phyloP scores from a whole-genome alignment of 1,284 basidiomycete species.

The Phellinidium pouzarii region DNA sequence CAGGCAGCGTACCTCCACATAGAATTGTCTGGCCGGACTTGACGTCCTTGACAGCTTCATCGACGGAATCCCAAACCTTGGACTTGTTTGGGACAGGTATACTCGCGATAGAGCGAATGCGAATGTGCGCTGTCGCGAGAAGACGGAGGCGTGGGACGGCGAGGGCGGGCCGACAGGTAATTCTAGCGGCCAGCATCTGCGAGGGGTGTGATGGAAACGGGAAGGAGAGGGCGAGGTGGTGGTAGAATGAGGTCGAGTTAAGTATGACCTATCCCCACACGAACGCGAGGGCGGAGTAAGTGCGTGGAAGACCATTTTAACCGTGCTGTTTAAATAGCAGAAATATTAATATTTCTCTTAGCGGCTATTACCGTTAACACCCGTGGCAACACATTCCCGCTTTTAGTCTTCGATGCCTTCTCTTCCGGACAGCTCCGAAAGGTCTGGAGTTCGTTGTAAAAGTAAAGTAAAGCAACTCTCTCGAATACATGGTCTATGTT shows the following conservation, averaged over 20 bases:
- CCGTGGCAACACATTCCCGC: no score
- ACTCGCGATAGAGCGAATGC: slow-evolving; percentile 22
- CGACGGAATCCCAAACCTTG: slow-evolving; percentile 77
- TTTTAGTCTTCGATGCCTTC: no score
- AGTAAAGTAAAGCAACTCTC: no score
- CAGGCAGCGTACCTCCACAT: slow-evolving; percentile 60
- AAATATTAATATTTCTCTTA: no score
- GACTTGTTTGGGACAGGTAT: slow-evolving; percentile 39
- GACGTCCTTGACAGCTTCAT: slow-evolving; percentile 78
- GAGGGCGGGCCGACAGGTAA: slow-evolving; percentile 2
- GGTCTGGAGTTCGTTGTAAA: no score
- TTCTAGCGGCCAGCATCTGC: slow-evolving; percentile 12
- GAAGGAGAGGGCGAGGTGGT: background rate
- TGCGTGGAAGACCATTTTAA: slow-evolving; percentile 6
- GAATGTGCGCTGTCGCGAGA: background rate
- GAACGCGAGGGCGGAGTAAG: background rate
- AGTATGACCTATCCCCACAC: background rate
- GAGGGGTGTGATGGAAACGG: background rate
- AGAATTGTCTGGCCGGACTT: slow-evolving; percentile 74
- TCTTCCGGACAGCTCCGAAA: no score
- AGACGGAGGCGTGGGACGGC: slow-evolving; percentile 8
- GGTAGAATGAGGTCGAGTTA: background rate
- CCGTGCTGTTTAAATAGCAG: slow-evolving; percentile 10
- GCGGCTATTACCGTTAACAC: no score
- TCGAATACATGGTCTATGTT: no score